Evolutionary conservation across 2,329 filamentous ascomycete genomes (phyloP).

Genomic region (Colletotrichum acutatum): DNA sequence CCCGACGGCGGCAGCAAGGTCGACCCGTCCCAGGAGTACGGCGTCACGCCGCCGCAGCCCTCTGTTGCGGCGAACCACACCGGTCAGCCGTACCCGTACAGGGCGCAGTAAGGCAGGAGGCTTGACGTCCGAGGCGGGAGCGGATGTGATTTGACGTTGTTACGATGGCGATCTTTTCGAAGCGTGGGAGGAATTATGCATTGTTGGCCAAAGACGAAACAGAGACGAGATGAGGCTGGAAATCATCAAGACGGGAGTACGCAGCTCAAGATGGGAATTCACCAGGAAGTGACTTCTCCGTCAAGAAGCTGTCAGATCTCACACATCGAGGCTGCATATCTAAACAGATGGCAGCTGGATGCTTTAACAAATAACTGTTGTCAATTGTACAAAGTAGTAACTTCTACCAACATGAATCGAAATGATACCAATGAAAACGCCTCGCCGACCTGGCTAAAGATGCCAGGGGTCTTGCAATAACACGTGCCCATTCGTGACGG

Average conservation of each 20-base stretch:
- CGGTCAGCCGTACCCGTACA: constrained; percentile 46
- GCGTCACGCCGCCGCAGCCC: constrained; percentile 43
- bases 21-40: constrained; percentile 50
- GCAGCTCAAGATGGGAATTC: background rate
- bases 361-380: constrained; percentile 13
- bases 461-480: background rate
- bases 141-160: constrained; percentile 12
- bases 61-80: constrained; percentile 44
- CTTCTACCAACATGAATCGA: background rate
- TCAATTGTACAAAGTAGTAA: constrained; percentile 17
- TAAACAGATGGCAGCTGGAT: background rate
- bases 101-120: constrained; percentile 28
- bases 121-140: constrained; percentile 29
- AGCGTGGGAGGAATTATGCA: background rate
- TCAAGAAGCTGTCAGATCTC: background rate
- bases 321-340: constrained; percentile 14
- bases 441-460: background rate
- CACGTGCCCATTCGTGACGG: background rate
- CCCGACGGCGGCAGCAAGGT: constrained; percentile 63
- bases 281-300: background rate
- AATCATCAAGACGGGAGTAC: background rate
- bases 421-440: constrained; percentile 28
- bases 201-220: constrained; percentile 11
- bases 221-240: constrained; percentile 5
- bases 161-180: constrained; percentile 16